Base-by-base conservation (phyloP, 208 protist genomes). In the Kentomonas sorsogonicus region DNA sequence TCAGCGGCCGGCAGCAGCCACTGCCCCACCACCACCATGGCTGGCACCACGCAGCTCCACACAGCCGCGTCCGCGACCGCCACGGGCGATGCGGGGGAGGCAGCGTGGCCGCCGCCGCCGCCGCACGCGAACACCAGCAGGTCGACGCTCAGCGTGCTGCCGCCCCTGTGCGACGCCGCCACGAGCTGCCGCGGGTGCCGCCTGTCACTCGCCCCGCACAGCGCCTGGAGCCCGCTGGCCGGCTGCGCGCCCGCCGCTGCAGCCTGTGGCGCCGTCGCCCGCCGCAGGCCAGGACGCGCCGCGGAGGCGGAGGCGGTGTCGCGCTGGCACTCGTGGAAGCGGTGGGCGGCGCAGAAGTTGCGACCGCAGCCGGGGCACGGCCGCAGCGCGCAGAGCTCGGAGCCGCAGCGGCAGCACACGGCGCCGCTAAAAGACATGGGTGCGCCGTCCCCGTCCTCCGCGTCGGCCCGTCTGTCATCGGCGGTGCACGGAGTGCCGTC, bases 261-360 rank as follows among this genome's bases (percentile, higher is more conserved):
- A n/a, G n/a, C n/a, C n/a, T n/a, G n/a, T n/a, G n/a, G n/a, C 29
- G 34, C 4, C 40, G 46, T 50, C 10, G 15, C 15, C 27, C 31
- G 23, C 20, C 23, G 25, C 13, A 20, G 31, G 13, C 22, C 43
- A 16, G 9, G 16, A 48, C 26, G 16, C 34, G n/a, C n/a, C 3
- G 33, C 31, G 5, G 23, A 30, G 39, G 48, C 5, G 10, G 20
- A 22, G 38, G 25, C 13, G 15, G 36, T 61, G 16, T 44, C 56
- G 39, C 69, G 68, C 45, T 69, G 67, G 63, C 87, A 77, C 0
- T 47, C 64, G 41, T 91, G 79, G 47, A 87, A 91, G 43, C 79
- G 79, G 55, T 91, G 83, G 4, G 48, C 67, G 1, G 74, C 67
- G 50, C 79, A 87, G 55, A 69, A 87, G 26, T 58, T 27, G 23